Percentiles rank a stretch among this genome's conserved stretches.
Evolutionary conservation across 345 rosid genomes (phyloP).

Genomic region (Lepidium aucheri): DNA sequence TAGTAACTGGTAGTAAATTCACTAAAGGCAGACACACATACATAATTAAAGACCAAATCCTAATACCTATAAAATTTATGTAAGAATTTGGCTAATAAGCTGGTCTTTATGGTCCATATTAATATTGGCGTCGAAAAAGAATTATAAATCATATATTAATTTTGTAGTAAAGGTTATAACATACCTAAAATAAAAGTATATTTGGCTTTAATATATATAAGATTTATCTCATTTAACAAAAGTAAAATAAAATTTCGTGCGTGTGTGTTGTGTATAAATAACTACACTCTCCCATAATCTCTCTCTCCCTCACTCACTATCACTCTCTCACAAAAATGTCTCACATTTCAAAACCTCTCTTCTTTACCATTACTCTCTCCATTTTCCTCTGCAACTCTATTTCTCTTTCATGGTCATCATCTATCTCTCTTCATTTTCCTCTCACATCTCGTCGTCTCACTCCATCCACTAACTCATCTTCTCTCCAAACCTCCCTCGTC

Average conservation of each 20-base stretch:
- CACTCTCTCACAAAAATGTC: slow-evolving; percentile 22
- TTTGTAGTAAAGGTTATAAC: too few relatives aligned
- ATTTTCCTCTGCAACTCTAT: background rate
- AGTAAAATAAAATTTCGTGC: background rate
- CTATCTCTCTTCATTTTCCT: slow-evolving; percentile 25
- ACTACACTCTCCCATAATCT: background rate
- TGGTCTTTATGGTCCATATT: too few relatives aligned
- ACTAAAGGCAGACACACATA: too few relatives aligned
- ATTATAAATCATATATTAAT: too few relatives aligned
- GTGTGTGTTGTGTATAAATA: background rate
- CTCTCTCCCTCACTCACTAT: background rate
- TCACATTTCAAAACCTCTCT: background rate
- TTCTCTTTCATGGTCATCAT: background rate
- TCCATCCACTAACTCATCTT: slow-evolving; percentile 5
- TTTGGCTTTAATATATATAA: too few relatives aligned
- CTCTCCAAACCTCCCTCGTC: slow-evolving; percentile 16
- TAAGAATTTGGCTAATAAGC: too few relatives aligned
- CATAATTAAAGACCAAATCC: too few relatives aligned
- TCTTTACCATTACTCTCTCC: slow-evolving; percentile 5
- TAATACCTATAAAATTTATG: too few relatives aligned
- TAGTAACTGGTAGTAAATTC: too few relatives aligned
- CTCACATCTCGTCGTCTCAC: slow-evolving; percentile 27
- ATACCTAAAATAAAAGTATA: too few relatives aligned
- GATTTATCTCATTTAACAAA: too few relatives aligned
- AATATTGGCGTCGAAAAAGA: too few relatives aligned